phyloP scores from a whole-genome alignment of 2,329 filamentous ascomycete species.

The Aspergillus pseudoterreus region DNA sequence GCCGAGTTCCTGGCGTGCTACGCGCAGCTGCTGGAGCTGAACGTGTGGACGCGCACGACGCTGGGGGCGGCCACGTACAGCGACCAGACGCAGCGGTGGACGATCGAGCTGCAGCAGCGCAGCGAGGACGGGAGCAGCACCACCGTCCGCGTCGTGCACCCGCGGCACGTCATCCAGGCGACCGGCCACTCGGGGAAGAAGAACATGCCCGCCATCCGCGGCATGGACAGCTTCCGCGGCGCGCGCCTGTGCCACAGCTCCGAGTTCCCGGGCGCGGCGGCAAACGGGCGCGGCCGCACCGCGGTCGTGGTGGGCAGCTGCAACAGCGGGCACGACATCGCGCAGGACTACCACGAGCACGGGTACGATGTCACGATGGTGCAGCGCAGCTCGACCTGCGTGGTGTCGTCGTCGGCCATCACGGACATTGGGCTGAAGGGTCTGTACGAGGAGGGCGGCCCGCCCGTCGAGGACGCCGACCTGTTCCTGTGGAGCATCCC shows the following conservation, averaged over 20 bases:
- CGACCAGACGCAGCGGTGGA: constrained; percentile 52
- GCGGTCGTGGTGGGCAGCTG: constrained; percentile 65
- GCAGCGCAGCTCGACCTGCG: constrained; percentile 63
- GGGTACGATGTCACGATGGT: constrained; percentile 67
- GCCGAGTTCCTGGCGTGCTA: constrained; percentile 67
- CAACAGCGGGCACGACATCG: constrained; percentile 67
- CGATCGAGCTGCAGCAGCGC: constrained; percentile 47
- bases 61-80: constrained; percentile 51
- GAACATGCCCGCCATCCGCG: constrained; percentile 48
- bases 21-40: constrained; percentile 62
- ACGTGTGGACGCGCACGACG: constrained; percentile 59
- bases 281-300: constrained; percentile 51
- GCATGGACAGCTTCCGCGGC: constrained; percentile 55
- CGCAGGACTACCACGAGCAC: constrained; percentile 63
- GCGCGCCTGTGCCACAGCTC: constrained; percentile 59
- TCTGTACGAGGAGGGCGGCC: constrained; percentile 47
- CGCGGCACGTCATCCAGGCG: constrained; percentile 62
- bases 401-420: constrained; percentile 56
- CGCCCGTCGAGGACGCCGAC: constrained; percentile 64
- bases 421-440: constrained; percentile 52
- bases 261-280: constrained; percentile 53
- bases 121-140: constrained; percentile 32
- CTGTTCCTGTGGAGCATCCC: constrained; percentile 57
- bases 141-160: constrained; percentile 53
- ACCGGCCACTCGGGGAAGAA: constrained; percentile 68